Evolutionary conservation across 768 basidiomycete genomes (phyloP), one percentile per base, ranked within the genome.

Genomic region (Lentinula aciculospora): DNA sequence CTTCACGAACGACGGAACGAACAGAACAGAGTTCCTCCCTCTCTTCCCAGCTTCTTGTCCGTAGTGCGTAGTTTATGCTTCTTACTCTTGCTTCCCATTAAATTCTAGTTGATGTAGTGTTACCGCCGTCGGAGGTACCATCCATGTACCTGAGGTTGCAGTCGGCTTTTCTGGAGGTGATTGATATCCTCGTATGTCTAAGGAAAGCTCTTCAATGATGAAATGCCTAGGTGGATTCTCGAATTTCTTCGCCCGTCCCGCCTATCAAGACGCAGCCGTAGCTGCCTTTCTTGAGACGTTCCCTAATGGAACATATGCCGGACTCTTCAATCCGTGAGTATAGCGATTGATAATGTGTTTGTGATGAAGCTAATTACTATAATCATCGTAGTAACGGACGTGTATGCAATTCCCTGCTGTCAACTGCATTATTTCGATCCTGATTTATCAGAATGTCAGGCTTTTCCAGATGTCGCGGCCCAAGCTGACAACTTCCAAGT

Each of bases 31-130:
- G 39, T 91, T 90, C 71, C 60, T 80, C 10, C 80, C 82, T 1
- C 56, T 55, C 17, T 91, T 91, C 74, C 89, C 88, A 4, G 78
- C 86, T 39, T 68, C 81, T 66, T 72, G 71, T 56, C 73, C 74
- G 19, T 48, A 40, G 56, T 45, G n/a, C 9, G 47, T n/a, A n/a
- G n/a, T n/a, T n/a, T n/a, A n/a, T 36, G 31, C 9, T 37, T n/a
- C 17, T 31, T 13, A 36, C 44, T 13, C 9, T 29, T 29, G 36
- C 15, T 27, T 12, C 21, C 7, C 32, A 17, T 5, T 4, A 23
- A 32, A n/a, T 19, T 21, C 8, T 23, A 39, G 21, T 5, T 17
- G 3, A 25, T 9, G 12, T 36, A 34, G 44, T 40, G n/a, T 42
- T 21, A 82, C 81, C 9, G 50, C 78, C 3, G 81, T 82, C 2